Percentiles rank a stretch among this genome's conserved stretches.
Conservation (phyloP, 148 eudicot genomes). For the Rhododendron williamsianum region DNA sequence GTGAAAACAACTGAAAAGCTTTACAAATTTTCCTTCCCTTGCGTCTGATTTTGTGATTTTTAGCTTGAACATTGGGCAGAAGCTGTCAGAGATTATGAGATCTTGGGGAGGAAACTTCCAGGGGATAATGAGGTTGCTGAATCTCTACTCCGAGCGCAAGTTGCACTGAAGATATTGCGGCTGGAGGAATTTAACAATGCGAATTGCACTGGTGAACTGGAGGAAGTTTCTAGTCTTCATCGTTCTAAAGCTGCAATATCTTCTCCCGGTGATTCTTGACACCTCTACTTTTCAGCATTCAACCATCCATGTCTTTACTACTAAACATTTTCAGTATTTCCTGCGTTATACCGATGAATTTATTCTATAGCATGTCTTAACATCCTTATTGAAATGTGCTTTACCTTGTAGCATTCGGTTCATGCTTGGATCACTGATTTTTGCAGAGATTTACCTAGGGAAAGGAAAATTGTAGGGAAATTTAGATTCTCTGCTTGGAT, state of each 20-base stretch:
- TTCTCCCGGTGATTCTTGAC: constrained; percentile 11
- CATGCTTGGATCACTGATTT: neutral
- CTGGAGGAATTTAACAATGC: constrained; percentile 9
- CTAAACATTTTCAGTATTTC: neutral
- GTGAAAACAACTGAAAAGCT: neutral
- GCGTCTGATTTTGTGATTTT: neutral
- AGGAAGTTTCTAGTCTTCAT: constrained; percentile 5
- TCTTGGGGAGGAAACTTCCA: constrained; percentile 26
- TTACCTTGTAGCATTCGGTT: neutral
- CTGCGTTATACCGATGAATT: neutral
- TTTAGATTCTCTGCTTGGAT: neutral
- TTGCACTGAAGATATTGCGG: constrained; percentile 17
- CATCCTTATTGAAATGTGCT: neutral
- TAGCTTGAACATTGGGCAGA: constrained; percentile 35
- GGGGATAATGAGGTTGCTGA: constrained; percentile 30
- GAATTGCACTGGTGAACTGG: neutral
- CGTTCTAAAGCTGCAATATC: constrained; percentile 7
- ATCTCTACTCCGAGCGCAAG: constrained; percentile 27
- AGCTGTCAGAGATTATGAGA: constrained; percentile 32
- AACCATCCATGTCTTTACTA: neutral
- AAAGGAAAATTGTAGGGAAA: neutral
- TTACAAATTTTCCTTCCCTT: neutral
- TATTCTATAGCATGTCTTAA: neutral
- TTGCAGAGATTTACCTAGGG: neutral
- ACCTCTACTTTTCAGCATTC: neutral